phyloP scores from a whole-genome alignment of 331 rosid species.

The Phaseolus coccineus region DNA sequence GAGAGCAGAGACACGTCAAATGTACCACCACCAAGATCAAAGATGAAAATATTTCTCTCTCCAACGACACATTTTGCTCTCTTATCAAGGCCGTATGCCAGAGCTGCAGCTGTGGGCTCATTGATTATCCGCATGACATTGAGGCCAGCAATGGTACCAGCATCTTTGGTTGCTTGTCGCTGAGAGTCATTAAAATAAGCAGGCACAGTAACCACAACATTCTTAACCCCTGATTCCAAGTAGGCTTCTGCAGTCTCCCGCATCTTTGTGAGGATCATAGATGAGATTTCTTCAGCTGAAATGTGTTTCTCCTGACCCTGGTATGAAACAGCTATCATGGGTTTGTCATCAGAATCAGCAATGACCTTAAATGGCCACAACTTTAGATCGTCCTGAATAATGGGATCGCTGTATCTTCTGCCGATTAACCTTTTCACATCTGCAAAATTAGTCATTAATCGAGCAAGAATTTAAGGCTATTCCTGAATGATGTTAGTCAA shows the following conservation, averaged over 20 bases:
- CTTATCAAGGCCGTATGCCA: constrained; percentile 42
- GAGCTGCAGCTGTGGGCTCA: constrained; percentile 44
- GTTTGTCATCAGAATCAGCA: constrained; percentile 25
- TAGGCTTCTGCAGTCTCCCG: constrained; percentile 41
- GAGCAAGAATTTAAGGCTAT: background rate
- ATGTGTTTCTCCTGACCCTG: constrained; percentile 4
- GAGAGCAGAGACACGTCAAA: constrained; percentile 40
- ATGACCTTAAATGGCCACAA: constrained; percentile 40
- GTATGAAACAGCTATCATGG: constrained; percentile 20
- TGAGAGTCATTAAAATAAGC: constrained; percentile 50
- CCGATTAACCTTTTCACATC: constrained; percentile 42
- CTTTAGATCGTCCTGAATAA: constrained; percentile 7
- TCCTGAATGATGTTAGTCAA: background rate
- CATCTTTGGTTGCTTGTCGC: constrained; percentile 40
- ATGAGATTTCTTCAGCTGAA: constrained; percentile 40
- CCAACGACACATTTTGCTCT: background rate
- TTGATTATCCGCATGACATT: constrained; percentile 41
- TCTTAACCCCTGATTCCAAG: constrained; percentile 20
- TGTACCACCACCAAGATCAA: constrained; percentile 48
- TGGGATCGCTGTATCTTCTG: constrained; percentile 27
- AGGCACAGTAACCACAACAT: constrained; percentile 43
- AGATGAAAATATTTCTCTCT: constrained; percentile 36
- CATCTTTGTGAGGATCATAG: constrained; percentile 45
- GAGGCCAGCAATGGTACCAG: constrained; percentile 40
- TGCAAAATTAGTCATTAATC: background rate